A percentile compares a stretch with the other conserved stretches of the same genome.
Evolutionary conservation across 2,329 filamentous ascomycete genomes (phyloP).

Genomic region (Ophiostoma perfectum): DNA sequence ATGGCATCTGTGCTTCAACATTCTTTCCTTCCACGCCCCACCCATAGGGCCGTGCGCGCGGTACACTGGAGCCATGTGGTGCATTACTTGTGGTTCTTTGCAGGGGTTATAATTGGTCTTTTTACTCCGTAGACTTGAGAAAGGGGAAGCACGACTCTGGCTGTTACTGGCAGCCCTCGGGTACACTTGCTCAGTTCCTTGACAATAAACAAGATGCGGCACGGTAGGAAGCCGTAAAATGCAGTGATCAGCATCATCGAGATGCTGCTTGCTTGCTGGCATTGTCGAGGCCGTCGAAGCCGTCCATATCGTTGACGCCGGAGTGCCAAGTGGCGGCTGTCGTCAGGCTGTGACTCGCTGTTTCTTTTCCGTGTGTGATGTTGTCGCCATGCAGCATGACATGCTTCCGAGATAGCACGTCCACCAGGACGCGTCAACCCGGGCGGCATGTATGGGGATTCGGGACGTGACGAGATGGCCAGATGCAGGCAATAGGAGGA

Average conservation of each 20-base stretch:
- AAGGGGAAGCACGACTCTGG: background rate
- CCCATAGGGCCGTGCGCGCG: constrained; percentile 20
- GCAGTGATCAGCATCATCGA: background rate
- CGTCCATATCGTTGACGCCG: too few species aligned
- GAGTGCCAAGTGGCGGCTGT: too few species aligned
- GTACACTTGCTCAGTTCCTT: background rate
- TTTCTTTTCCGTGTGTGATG: background rate
- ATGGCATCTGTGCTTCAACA: background rate
- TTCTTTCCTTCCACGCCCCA: constrained; percentile 1
- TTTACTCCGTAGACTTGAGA: background rate
- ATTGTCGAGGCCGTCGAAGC: background rate
- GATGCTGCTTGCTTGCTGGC: background rate
- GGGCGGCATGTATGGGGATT: background rate
- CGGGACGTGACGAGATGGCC: background rate
- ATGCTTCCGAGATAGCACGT: background rate
- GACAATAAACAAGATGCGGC: background rate
- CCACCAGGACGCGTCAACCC: background rate
- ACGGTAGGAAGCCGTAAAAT: background rate
- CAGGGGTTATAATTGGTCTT: background rate
- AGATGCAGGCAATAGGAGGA: background rate
- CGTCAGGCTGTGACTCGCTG: too few species aligned
- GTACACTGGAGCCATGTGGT: constrained; percentile 6
- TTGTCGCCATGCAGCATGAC: background rate
- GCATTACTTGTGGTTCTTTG: background rate
- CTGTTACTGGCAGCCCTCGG: background rate